Base-by-base conservation (phyloP, 2,329 filamentous ascomycete genomes). In the Colletotrichum tropicale region DNA sequence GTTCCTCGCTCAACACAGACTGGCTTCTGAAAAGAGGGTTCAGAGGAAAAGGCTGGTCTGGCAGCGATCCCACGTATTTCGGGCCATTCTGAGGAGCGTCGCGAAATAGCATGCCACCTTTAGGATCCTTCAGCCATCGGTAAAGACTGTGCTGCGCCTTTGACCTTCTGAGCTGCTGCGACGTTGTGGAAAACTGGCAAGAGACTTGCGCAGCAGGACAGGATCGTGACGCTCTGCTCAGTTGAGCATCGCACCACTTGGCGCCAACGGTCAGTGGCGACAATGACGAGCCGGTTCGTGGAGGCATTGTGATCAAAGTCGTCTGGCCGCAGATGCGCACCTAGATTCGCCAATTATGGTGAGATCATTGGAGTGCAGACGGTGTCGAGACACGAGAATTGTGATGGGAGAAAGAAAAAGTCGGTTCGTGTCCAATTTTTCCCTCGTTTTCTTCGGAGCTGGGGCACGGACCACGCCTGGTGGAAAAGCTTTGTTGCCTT, bases 11-110 rank as follows among this genome's bases (percentile, higher is more conserved):
- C 78, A 98, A 88, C 26, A 98, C 94, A 6, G 89, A 87, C 83
- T 94, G 89, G 80, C 93, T 95, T 77, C 88, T 85, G 85, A 96
- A 98, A 28, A 89, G 82, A 6, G 86, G 86, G 83, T 98, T 98
- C 66, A 91, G 82, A 1, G 95, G 95, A 78, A 97, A 98, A 0
- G 95, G 95, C 76, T 85, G 84, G 83, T 88, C 80, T 65, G 79
- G 81, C 78, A 80, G 77, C 52, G 80, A 80, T 15, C 83, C 81
- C 3, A 89, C 78, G 77, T 89, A 88, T 69, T 81, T 82, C 3
- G 84, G 82, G 28, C 66, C 70, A 56, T 71, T 76, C 12, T 60
- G 30, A 28, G 68, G 75, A 66, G 75, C 62, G 12, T 70, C 66
- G 65, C 77, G 71, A 21, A 80, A 78, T 21, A 61, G 18, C 9